Base-by-base conservation (phyloP, 257 asterid species). In the Solanum pennellii region DNA sequence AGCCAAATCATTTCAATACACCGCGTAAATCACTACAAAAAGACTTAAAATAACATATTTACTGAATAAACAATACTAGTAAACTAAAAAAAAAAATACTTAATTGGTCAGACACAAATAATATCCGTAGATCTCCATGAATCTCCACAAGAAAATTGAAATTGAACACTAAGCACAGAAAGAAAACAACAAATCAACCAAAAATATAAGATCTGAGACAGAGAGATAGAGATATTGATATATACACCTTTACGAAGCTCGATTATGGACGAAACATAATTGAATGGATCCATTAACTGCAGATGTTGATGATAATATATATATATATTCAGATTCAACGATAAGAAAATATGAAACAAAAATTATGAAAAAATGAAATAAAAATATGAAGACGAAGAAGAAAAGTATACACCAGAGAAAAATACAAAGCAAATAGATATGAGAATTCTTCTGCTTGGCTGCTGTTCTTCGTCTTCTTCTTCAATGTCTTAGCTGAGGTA, bases 171-270 rank as follows among this genome's bases (percentile, higher is more conserved):
- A 75, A 23, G 6, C 3, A 16, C 35, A 75, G 13, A 71, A 84
- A 39, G 37, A 44, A 76, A 84, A 74, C 11, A 47, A n/a, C 9
- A 72, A 83, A 49, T 68, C 82, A 47, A 37, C 66, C 18, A 79
- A 37, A 9, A 16, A 79, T 15, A 20, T 83, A 90, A 86, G 86
- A 84, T 86, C 88, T 72, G 83, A 69, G 72, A 31, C 25, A 69
- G 6, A 27, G 21, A 27, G 21, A 29, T 3, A 27, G 42, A 33
- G n/a, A 86, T n/a, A n/a, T 4, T n/a, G 75, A 42, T 42, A 42
- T 41, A 44, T 27, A 47, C 15, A 96, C 98, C 98, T 94, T 92
- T 89, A 35, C 93, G 94, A 52, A 93, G 96, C 90, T 92, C 91
- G 47, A 86, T 74, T 47, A 85, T 86, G 88, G 94, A 92, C 86